Base-by-base conservation (phyloP, 371 early-diverging fungal genomes). In the Paraphysoderma sedebokerense region DNA sequence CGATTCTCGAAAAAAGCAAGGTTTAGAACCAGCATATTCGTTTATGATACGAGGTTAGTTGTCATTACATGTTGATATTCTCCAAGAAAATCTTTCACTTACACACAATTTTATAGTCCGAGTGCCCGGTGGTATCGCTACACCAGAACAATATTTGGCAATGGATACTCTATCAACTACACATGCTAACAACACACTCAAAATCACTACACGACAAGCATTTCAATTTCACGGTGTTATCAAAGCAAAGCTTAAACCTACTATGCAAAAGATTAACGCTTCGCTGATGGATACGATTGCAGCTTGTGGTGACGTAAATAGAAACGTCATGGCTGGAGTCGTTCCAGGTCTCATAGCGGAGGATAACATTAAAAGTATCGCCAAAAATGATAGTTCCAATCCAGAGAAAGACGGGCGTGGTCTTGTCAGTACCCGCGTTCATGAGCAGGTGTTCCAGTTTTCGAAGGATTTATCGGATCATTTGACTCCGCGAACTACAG, bases 41-140 rank as follows among this genome's bases (percentile, higher is more conserved):
- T 92, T 92, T 71, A 92, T 92, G 92, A 82, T 90, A 48, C 86
- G 92, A 60, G n/a, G n/a, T n/a, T n/a, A n/a, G n/a, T n/a, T n/a
- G n/a, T n/a, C n/a, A n/a, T n/a, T n/a, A n/a, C n/a, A n/a, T n/a
- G n/a, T n/a, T n/a, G n/a, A n/a, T n/a, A n/a, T n/a, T n/a, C n/a
- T n/a, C n/a, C n/a, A n/a, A n/a, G n/a, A n/a, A n/a, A n/a, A n/a
- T n/a, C n/a, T n/a, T n/a, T n/a, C n/a, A n/a, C n/a, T n/a, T n/a
- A n/a, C n/a, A n/a, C n/a, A n/a, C n/a, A n/a, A n/a, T n/a, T n/a
- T n/a, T n/a, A n/a, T n/a, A n/a, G 86, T 87, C 5, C 83, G 92
- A 56, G 77, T 86, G 48, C 90, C 90, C 5, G 92, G 85, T 56
- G 92, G 92, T 61, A 77, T 85, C 4, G 64, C 86, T 30, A 82